Conservation (phyloP, 371 early-diverging fungal species). For the Umbelopsis sp. region DNA sequence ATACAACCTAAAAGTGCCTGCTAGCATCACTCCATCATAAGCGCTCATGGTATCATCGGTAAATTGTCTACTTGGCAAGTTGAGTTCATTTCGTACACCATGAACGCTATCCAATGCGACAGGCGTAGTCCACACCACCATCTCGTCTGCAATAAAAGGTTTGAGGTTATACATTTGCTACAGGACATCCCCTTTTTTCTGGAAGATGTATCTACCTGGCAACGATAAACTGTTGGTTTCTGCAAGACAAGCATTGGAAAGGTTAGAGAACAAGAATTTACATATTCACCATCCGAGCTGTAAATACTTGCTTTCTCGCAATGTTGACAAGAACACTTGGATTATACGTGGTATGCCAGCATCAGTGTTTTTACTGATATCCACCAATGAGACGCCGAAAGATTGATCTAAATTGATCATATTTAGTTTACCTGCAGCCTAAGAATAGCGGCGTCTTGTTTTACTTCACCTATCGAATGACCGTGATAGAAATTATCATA, state of each 20-base stretch:
- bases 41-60: conserved; percentile 55
- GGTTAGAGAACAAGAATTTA: background rate
- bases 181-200: background rate
- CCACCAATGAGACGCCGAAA: conserved; percentile 77
- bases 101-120: conserved; percentile 64
- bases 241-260: background rate
- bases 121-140: conserved; percentile 62
- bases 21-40: conserved; percentile 62
- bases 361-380: conserved; percentile 59
- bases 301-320: conserved; percentile 31
- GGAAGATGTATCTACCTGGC: background rate
- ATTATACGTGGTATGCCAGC: conserved; percentile 65
- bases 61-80: conserved; percentile 53
- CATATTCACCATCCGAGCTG: background rate
- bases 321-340: conserved; percentile 36
- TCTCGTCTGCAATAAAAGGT: conserved; percentile 28
- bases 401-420: conserved; percentile 57
- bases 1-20: conserved; percentile 69
- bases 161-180: background rate
- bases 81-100: conserved; percentile 64
- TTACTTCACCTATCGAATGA: conserved; percentile 55
- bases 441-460: too few species aligned
- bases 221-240: background rate
- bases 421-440: background rate
- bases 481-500: conserved; percentile 72